These are phyloP conservation scores for Zopfia rhizophila DNA, from an alignment of 2,329 filamentous ascomycete genomes.

Conservation along the genomic window DNA sequence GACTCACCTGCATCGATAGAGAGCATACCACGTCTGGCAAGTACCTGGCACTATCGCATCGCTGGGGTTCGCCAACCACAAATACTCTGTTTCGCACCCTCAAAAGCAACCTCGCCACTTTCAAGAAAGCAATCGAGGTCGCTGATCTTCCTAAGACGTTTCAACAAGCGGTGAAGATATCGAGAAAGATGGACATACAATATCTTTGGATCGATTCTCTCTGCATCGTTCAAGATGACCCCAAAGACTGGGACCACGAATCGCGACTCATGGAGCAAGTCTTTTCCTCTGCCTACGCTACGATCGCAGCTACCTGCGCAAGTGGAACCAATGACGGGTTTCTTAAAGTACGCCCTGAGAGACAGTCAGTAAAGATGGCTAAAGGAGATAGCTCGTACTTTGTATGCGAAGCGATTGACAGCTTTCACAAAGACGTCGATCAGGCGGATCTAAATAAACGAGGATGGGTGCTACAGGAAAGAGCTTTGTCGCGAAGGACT, in stretches of 20 bases:
- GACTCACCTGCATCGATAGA: too few relatives aligned
- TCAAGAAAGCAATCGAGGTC: constrained; percentile 12
- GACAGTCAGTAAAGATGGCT: constrained; percentile 4
- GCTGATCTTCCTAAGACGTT: constrained; percentile 29
- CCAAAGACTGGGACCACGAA: constrained; percentile 33
- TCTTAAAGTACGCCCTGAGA: constrained; percentile 9
- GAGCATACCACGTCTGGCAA: background rate
- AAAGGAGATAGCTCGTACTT: constrained; percentile 12
- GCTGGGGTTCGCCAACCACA: constrained; percentile 1
- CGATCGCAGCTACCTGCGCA: constrained; percentile 31
- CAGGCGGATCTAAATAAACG: constrained; percentile 26
- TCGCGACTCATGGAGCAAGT: constrained; percentile 33
- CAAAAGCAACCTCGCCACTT: constrained; percentile 6
- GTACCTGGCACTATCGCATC: constrained; percentile 3
- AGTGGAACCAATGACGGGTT: constrained; percentile 22
- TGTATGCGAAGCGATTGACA: constrained; percentile 32
- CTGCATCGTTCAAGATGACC: constrained; percentile 21
- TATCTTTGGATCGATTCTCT: constrained; percentile 28
- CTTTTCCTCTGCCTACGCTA: constrained; percentile 34
- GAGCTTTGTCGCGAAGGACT: constrained; percentile 35
- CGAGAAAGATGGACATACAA: constrained; percentile 23
- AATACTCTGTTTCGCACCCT: constrained; percentile 14
- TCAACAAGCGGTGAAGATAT: constrained; percentile 25
- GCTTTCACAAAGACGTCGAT: constrained; percentile 34
- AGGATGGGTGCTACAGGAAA: constrained; percentile 41